Base-by-base conservation (phyloP, 2,329 filamentous ascomycete species). In the Fusarium circinatum region DNA sequence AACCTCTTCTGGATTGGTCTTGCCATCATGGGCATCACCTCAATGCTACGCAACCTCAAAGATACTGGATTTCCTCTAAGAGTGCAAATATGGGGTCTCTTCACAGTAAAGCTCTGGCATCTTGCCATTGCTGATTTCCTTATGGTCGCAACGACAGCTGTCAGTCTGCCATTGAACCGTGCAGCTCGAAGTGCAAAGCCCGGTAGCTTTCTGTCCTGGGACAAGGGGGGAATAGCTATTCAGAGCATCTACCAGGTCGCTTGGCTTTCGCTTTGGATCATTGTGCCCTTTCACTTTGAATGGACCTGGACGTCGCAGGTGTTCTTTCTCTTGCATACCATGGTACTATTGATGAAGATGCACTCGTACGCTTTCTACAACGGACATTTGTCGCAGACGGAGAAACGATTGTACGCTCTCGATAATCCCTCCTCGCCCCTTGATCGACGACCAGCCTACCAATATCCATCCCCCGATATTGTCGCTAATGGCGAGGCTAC, bases 271-370 rank as follows among this genome's bases (percentile, higher is more conserved):
- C 85, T 96, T 70, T 98, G 96, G 96, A 91, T 96, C 69, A 87
- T 89, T 80, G 90, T 95, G 79, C 96, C 96, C 0, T 98, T 98
- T 75, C 82, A 92, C 76, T 87, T 97, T 14, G 88, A 93, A 58
- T 99, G 96, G 96, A 94, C 95, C 6, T 99, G 96, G 96, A 99
- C 96, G 1, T 92, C 96, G 6, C 96, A 98, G 80, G 96, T 99
- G 44, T 99, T 97, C 82, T 89, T 99, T 76, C 92, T 95, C 17
- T 86, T 99, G 39, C 96, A 99, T 83, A 92, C 95, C 48, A 90
- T 99, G 83, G 92, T 94, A 13, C 87, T 99, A 26, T 90, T 98
- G 57, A 99, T 99, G 96, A 99, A 99, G 86, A 96, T 98, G 91
- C 96, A 99, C 82, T 98, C 95, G 11, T 99, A 98, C 80, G 93